Base-by-base conservation (phyloP, 495 filamentous ascomycete genomes). In the Echria macrotheca region DNA sequence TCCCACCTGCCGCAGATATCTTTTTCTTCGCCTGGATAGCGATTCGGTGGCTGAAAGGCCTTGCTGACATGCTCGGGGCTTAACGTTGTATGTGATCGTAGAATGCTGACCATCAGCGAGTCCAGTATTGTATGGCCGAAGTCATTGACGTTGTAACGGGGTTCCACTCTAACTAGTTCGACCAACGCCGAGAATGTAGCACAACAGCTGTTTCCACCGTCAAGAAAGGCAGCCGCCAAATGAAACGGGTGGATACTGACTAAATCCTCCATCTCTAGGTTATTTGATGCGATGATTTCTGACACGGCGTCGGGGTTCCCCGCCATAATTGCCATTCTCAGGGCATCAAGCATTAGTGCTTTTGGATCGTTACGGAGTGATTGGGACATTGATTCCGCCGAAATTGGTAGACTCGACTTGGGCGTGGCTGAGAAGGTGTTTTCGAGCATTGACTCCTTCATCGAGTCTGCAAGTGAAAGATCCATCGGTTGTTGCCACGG, bases 1-100 rank as follows among this genome's bases (percentile, higher is more conserved):
- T 70, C 63, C 66, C 67, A 72, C 53, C 70, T 53, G 10, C 70
- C 70, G 42, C 68, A 72, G 9, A 67, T 61, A 44, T 68, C 67
- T 1, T 69, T 55, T 31, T 72, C 63, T 47, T 70, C 61, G 18
- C 68, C 69, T 11, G 60, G 35, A 39, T 61, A 72, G 29, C 57
- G 52, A 18, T 54, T 32, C 8, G 41, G 39, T 11, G 17, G 28
- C 2, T n/a, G 12, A 21, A 59, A 57, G 1, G 19, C 40, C 15
- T 14, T 11, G 7, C 49, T 52, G n/a, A 76, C 54, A 4, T 58
- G 38, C 19, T 42, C 44, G 19, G 63, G 68, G 4, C 22, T 26
- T 21, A 61, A 51, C 0, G 44, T 63, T 2, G 64, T 70, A 43
- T 73, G 72, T 5, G 56, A 57, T 33, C 66, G 67, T 21, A 74